These are phyloP conservation scores for Neonectria hederae DNA, from an alignment of 2,329 filamentous ascomycete genomes.

Conservation along the genomic window DNA sequence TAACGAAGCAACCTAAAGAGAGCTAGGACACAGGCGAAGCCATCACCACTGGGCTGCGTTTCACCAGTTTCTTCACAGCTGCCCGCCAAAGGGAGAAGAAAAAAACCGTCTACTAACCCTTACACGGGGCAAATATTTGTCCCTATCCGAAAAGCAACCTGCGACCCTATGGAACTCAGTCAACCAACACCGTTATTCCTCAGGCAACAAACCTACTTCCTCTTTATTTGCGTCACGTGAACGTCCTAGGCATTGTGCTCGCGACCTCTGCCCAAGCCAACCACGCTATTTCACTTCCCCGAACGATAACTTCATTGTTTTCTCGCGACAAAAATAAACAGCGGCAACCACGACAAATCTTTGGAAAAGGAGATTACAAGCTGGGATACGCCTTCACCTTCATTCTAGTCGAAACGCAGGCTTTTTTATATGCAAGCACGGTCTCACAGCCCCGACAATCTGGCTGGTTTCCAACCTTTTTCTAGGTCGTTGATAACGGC, in stretches of 20 bases:
- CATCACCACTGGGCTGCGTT: neutral
- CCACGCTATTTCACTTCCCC: neutral
- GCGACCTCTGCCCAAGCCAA: conserved; percentile 1
- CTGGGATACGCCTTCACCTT: neutral
- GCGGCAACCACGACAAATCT: neutral
- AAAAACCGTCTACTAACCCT: neutral
- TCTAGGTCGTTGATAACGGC: neutral
- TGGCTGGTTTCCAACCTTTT: neutral
- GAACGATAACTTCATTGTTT: neutral
- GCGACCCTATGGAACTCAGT: neutral
- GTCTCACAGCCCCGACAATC: neutral
- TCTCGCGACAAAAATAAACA: neutral
- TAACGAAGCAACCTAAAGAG: neutral
- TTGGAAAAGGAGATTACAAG: neutral
- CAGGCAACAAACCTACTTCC: neutral
- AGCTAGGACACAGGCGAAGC: neutral
- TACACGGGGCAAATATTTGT: neutral
- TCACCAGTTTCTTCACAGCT: neutral
- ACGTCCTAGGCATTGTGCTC: neutral
- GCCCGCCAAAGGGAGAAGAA: neutral
- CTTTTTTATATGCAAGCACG: neutral
- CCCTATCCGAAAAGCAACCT: neutral
- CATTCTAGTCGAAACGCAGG: neutral
- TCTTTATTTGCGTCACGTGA: neutral
- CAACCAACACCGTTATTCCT: neutral